phyloP scores from a whole-genome alignment of 805 yeast genomes.

The Suhomyces vadensis region DNA sequence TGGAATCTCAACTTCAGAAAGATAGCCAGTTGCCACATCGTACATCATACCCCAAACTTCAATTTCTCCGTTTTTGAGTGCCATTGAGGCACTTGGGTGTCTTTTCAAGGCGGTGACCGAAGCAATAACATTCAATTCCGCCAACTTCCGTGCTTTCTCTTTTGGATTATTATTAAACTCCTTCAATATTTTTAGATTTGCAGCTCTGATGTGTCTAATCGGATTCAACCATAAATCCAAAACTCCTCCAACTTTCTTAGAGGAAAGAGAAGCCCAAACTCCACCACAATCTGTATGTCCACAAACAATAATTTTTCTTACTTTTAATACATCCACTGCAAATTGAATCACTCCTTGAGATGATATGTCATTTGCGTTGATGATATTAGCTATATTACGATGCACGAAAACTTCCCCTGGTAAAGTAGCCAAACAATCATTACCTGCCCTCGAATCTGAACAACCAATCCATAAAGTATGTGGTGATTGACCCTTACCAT shows the following conservation, averaged over 20 bases:
- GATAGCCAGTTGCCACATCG: slow-evolving; percentile 75
- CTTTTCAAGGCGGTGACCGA: slow-evolving; percentile 68
- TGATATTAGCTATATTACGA: slow-evolving; percentile 82
- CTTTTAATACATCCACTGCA: slow-evolving; percentile 82
- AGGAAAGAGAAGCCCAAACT: slow-evolving; percentile 72
- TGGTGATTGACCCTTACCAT: slow-evolving; percentile 86
- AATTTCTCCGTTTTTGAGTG: slow-evolving; percentile 59
- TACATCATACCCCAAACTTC: slow-evolving; percentile 83
- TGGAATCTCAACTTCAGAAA: slow-evolving; percentile 42
- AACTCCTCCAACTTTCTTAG: slow-evolving; percentile 63
- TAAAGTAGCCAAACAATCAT: slow-evolving; percentile 66
- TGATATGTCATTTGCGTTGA: slow-evolving; percentile 69
- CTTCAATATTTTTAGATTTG: slow-evolving; percentile 52
- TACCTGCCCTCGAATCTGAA: slow-evolving; percentile 88
- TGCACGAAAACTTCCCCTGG: slow-evolving; percentile 93
- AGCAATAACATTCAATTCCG: slow-evolving; percentile 72
- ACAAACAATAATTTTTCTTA: slow-evolving; percentile 78
- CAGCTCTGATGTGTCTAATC: slow-evolving; percentile 67
- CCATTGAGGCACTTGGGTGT: slow-evolving; percentile 68
- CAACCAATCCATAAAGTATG: slow-evolving; percentile 95
- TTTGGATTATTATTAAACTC: slow-evolving; percentile 48
- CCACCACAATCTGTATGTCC: slow-evolving; percentile 98
- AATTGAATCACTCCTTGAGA: slow-evolving; percentile 81
- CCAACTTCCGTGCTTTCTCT: slow-evolving; percentile 59
- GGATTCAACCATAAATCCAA: slow-evolving; percentile 73